phyloP scores from a whole-genome alignment of 352 stramenopile genomes.

The Globisporangium emineosum region DNA sequence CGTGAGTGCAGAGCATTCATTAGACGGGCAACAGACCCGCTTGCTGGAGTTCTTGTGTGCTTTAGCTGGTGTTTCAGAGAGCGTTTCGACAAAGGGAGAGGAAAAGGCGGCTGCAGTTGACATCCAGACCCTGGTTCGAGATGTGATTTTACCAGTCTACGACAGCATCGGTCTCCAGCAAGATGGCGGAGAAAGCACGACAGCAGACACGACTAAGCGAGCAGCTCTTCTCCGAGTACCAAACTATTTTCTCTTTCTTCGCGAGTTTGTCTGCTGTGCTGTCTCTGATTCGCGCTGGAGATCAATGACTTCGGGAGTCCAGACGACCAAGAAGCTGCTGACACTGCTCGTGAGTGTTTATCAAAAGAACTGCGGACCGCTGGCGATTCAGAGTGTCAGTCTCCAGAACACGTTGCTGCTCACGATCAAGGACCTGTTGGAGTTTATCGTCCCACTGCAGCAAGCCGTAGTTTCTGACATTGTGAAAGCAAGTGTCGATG shows the following conservation, averaged over 20 bases:
- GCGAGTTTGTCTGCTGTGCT: constrained; percentile 6
- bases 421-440: constrained; percentile 27
- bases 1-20: constrained; percentile 17
- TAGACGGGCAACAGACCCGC: constrained; percentile 28
- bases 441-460: not conserved
- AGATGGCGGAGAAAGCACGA: not conserved
- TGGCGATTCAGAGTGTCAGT: constrained; percentile 3
- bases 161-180: not conserved
- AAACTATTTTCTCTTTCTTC: constrained; percentile 11
- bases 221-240: not conserved
- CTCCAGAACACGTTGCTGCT: constrained; percentile 31
- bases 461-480: not conserved
- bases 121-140: constrained; percentile 7
- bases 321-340: constrained; percentile 13
- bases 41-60: constrained; percentile 24
- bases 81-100: not conserved
- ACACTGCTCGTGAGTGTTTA: constrained; percentile 8
- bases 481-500: not conserved
- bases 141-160: constrained; percentile 13
- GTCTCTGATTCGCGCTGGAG: not conserved
- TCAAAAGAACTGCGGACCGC: not conserved
- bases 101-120: constrained; percentile 15
- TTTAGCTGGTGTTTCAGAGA: constrained; percentile 4
- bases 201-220: not conserved
- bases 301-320: not conserved